phyloP scores from a whole-genome alignment of 305 asterid species.

The Fraxinus dipetala region DNA sequence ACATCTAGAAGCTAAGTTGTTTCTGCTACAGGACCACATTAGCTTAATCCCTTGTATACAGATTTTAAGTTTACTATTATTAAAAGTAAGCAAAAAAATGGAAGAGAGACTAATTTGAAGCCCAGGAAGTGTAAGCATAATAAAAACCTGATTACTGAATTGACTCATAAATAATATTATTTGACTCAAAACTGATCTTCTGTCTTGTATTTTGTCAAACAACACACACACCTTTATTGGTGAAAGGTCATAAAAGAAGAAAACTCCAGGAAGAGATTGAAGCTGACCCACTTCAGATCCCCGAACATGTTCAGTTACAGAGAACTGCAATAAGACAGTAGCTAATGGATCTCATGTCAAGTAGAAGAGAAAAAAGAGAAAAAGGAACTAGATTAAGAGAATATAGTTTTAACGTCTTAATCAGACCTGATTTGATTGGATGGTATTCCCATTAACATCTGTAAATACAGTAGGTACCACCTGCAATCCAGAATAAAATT shows the following conservation, averaged over 20 bases:
- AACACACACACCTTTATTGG: constrained; percentile 69
- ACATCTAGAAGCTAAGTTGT: background rate
- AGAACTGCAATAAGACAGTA: constrained; percentile 58
- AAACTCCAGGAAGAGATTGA: constrained; percentile 84
- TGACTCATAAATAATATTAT: background rate
- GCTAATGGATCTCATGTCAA: constrained; percentile 22
- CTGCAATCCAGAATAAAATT: constrained; percentile 40
- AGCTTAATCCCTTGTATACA: background rate
- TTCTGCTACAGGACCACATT: background rate
- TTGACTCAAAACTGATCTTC: background rate
- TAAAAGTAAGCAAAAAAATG: background rate
- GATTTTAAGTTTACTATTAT: background rate
- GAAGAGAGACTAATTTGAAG: background rate
- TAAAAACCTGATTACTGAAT: background rate
- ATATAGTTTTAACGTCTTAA: background rate
- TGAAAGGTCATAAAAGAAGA: constrained; percentile 88
- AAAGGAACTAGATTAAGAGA: background rate
- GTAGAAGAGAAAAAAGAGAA: background rate
- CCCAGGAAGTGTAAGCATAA: background rate
- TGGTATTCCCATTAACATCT: constrained; percentile 62
- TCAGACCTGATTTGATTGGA: constrained; percentile 88
- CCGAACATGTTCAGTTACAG: constrained; percentile 86
- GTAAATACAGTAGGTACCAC: constrained; percentile 96
- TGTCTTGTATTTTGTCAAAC: background rate
- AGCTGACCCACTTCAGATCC: constrained; percentile 65